Evolutionary conservation across 768 basidiomycete genomes (phyloP).

Genomic region (Cubamyces sp.): DNA sequence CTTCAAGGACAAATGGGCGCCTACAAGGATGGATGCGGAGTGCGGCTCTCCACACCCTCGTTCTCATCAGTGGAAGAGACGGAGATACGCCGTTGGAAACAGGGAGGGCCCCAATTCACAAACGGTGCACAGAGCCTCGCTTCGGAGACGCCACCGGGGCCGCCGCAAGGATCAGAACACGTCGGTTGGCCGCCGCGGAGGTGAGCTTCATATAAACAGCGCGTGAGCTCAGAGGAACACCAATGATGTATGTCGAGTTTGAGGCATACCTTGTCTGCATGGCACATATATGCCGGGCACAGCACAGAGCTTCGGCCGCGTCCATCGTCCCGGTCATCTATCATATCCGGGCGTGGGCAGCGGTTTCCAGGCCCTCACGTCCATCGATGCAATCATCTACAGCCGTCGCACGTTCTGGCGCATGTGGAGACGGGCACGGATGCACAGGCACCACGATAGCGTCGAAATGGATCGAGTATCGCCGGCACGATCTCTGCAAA

Average conservation of each 20-base stretch:
- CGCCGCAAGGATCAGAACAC: constrained; percentile 10
- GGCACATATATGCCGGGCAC: constrained; percentile 11
- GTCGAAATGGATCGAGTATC: constrained; percentile 14
- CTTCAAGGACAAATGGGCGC: constrained; percentile 19
- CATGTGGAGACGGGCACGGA: constrained; percentile 5
- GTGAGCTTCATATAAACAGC: not conserved
- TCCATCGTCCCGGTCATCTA: constrained; percentile 9
- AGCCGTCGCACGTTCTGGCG: constrained; percentile 16
- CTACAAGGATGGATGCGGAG: constrained; percentile 9
- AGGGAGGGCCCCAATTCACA: constrained; percentile 1
- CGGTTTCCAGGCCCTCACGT: constrained; percentile 7
- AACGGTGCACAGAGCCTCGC: not conserved
- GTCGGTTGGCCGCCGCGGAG: not conserved
- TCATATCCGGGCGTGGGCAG: constrained; percentile 13
- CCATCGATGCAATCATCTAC: constrained; percentile 18
- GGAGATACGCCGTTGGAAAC: constrained; percentile 22
- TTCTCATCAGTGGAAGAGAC: constrained; percentile 19
- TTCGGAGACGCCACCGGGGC: constrained; percentile 1
- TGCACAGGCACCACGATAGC: constrained; percentile 17
- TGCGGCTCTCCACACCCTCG: constrained; percentile 11
- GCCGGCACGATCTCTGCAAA: constrained; percentile 16
- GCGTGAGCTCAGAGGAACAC: constrained; percentile 4
- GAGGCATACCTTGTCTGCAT: constrained; percentile 1
- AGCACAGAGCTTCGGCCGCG: constrained; percentile 1
- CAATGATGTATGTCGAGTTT: constrained; percentile 1